Evolutionary conservation across 2,329 filamentous ascomycete species (phyloP).

Genomic region (Fusarium palustre): DNA sequence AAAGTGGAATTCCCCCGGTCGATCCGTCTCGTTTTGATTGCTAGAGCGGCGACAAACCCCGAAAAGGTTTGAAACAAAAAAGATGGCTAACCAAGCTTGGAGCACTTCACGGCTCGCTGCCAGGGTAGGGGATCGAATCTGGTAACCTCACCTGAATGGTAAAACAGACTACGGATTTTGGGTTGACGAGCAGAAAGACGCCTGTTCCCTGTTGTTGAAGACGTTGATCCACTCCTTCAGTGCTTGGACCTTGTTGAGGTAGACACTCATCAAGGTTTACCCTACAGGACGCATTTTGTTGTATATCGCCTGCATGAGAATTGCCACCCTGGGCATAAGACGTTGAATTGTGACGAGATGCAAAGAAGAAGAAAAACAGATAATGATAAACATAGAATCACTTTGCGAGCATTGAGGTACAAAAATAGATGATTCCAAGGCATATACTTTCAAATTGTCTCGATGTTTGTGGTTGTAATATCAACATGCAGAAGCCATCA

Average conservation of each 20-base stretch:
- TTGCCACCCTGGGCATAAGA: background rate
- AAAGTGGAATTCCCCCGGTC: constrained; percentile 17
- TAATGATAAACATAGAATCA: background rate
- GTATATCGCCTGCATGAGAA: background rate
- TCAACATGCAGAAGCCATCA: background rate
- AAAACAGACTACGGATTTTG: constrained; percentile 13
- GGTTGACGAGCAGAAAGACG: background rate
- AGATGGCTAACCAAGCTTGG: background rate
- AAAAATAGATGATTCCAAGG: background rate
- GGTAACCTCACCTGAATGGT: constrained; percentile 21
- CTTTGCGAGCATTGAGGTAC: background rate
- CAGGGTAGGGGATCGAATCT: constrained; percentile 6
- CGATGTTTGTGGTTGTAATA: background rate
- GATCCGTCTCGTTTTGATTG: constrained; percentile 34
- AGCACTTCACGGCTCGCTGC: constrained; percentile 19
- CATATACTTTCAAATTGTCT: background rate
- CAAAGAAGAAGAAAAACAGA: background rate
- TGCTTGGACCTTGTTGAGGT: background rate
- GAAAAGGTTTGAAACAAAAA: constrained; percentile 19
- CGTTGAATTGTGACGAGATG: background rate
- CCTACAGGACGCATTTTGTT: background rate
- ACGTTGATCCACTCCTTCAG: background rate
- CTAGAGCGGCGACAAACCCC: background rate
- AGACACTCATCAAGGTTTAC: background rate
- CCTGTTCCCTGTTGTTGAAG: background rate